These are phyloP conservation scores for Nigrospora sphaerica DNA, from an alignment of 2,329 filamentous ascomycete genomes.

Conservation along the genomic window DNA sequence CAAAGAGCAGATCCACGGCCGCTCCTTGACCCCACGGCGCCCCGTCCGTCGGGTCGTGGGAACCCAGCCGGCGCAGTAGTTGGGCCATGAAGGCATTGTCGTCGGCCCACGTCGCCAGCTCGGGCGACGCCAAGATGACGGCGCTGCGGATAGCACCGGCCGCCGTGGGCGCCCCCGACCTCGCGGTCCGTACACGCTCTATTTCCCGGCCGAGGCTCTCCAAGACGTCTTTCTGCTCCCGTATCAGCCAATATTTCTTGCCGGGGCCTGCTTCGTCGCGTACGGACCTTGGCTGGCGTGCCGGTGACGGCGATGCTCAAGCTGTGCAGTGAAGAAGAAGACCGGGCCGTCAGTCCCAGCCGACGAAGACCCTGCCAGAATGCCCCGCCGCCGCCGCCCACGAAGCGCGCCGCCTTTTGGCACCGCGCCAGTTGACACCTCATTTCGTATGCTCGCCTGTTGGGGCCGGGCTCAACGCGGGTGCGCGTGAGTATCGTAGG, in stretches of 20 bases:
- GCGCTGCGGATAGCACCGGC: slow-evolving; percentile 12
- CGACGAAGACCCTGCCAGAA: too few relatives aligned
- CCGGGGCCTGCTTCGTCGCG: too few relatives aligned
- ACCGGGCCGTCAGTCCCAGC: too few relatives aligned
- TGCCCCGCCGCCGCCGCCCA: too few relatives aligned
- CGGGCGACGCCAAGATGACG: slow-evolving; percentile 42
- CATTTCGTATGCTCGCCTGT: too few relatives aligned
- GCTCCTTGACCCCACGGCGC: slow-evolving; percentile 19
- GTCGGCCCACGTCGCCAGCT: slow-evolving; percentile 39
- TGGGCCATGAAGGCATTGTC: slow-evolving; percentile 32
- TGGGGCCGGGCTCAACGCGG: too few relatives aligned
- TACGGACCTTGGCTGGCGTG: slow-evolving; percentile 2
- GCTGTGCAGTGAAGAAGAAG: background rate
- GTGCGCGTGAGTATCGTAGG: too few relatives aligned
- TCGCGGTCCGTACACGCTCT: background rate
- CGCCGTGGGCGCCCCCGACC: too few relatives aligned
- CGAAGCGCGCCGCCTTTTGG: too few relatives aligned
- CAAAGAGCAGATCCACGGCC: slow-evolving; percentile 36
- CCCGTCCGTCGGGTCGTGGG: background rate
- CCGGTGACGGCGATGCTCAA: slow-evolving; percentile 1
- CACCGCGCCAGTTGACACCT: too few relatives aligned
- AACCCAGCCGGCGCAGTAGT: slow-evolving; percentile 18
- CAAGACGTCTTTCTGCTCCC: background rate
- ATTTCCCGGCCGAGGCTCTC: background rate
- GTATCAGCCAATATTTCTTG: background rate